Evolutionary conservation across 2,329 filamentous ascomycete species (phyloP).

Genomic region (Penicillium concentricum): DNA sequence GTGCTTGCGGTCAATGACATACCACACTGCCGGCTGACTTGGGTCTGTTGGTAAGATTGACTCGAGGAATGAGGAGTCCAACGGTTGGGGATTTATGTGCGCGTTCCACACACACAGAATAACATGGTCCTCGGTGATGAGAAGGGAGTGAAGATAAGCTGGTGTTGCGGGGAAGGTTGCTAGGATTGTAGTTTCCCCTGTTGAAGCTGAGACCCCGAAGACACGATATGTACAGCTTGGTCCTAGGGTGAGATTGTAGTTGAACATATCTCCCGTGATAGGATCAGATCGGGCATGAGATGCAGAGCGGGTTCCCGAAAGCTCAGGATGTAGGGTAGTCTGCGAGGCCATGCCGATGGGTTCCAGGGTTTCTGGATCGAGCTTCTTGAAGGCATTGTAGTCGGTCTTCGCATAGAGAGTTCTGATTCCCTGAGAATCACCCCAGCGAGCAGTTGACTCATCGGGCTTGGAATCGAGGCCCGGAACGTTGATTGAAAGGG

Average conservation of each 20-base stretch:
- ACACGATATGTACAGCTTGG: conserved; percentile 62
- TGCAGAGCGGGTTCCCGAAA: conserved; percentile 66
- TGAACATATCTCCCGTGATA: conserved; percentile 71
- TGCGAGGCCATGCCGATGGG: conserved; percentile 66
- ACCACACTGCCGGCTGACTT: conserved; percentile 62
- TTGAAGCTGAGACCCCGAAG: conserved; percentile 63
- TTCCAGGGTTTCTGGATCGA: conserved; percentile 71
- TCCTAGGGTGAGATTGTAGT: conserved; percentile 73
- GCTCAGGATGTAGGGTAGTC: conserved; percentile 61
- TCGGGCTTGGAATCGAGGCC: conserved; percentile 43
- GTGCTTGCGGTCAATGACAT: conserved; percentile 67
- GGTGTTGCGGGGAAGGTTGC: conserved; percentile 61
- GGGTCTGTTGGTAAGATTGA: conserved; percentile 64
- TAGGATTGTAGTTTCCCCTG: conserved; percentile 67
- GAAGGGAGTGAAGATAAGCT: conserved; percentile 82
- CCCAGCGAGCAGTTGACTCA: conserved; percentile 24
- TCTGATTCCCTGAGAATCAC: conserved; percentile 41
- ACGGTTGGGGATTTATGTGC: conserved; percentile 53
- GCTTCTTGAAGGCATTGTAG: conserved; percentile 54
- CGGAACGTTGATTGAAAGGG: conserved; percentile 64
- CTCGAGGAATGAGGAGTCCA: conserved; percentile 52
- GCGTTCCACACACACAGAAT: conserved; percentile 71
- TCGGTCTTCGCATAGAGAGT: conserved; percentile 63
- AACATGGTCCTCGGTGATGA: conserved; percentile 68
- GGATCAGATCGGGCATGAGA: conserved; percentile 73